Conservation (phyloP, 495 filamentous ascomycete genomes). For the Cercophora samala region DNA sequence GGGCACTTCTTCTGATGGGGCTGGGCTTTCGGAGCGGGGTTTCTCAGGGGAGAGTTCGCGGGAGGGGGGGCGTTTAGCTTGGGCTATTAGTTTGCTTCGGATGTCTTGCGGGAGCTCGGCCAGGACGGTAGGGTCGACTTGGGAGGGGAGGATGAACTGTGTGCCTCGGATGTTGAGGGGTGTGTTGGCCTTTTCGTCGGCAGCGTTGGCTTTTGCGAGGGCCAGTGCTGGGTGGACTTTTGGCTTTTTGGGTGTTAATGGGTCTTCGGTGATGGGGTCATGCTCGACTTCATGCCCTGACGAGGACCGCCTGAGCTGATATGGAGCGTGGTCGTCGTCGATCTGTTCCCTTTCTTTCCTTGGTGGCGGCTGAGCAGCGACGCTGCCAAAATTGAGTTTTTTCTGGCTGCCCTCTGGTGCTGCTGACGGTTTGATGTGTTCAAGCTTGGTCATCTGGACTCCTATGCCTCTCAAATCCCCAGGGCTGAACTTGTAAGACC, state of each 20-base stretch:
- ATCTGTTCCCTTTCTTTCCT: constrained; percentile 36
- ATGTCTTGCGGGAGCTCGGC: constrained; percentile 79
- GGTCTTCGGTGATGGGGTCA: constrained; percentile 45
- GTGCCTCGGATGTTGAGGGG: constrained; percentile 76
- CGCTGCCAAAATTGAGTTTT: constrained; percentile 27
- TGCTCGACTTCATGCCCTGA: constrained; percentile 34
- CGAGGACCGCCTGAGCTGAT: constrained; percentile 11
- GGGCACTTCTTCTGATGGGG: constrained; percentile 34
- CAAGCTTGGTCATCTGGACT: constrained; percentile 86
- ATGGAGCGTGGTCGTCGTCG: constrained; percentile 25
- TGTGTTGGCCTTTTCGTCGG: constrained; percentile 57
- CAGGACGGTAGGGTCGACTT: constrained; percentile 69
- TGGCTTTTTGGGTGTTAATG: constrained; percentile 64
- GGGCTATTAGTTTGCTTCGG: constrained; percentile 60
- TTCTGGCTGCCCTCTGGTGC: constrained; percentile 46
- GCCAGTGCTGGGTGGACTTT: constrained; percentile 55
- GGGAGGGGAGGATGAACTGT: constrained; percentile 82
- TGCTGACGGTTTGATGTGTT: constrained; percentile 59
- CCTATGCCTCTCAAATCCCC: constrained; percentile 89
- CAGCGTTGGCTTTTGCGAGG: constrained; percentile 51
- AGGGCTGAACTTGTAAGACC: constrained; percentile 77
- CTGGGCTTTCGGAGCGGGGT: constrained; percentile 44
- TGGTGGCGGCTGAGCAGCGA: constrained; percentile 15
- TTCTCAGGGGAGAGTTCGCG: constrained; percentile 27
- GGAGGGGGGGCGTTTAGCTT: constrained; percentile 25